phyloP scores from a whole-genome alignment of 2,329 filamentous ascomycete genomes.

The Reticulascus tulasneorum region DNA sequence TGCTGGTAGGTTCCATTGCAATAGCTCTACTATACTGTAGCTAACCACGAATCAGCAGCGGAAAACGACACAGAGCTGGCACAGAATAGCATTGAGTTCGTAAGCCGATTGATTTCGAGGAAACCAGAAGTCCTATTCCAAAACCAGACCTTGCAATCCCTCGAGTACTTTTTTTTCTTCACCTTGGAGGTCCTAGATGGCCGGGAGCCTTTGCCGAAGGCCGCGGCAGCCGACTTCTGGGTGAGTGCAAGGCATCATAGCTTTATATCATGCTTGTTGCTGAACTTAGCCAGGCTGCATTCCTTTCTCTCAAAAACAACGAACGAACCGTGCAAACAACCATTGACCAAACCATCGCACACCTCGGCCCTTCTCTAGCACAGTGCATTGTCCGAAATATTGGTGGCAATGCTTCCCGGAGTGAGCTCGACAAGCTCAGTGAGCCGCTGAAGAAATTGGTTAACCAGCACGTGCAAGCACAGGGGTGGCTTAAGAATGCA shows the following conservation, averaged over 20 bases:
- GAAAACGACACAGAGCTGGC: conserved; percentile 67
- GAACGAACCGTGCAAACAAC: conserved; percentile 37
- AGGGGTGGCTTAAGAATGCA: conserved; percentile 60
- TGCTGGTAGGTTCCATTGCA: conserved; percentile 39
- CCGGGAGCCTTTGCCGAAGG: conserved; percentile 71
- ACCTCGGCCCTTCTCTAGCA: conserved; percentile 59
- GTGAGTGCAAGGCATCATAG: conserved; percentile 41
- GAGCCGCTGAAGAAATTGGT: conserved; percentile 70
- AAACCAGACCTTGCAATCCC: conserved; percentile 49
- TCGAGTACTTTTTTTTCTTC: conserved; percentile 69
- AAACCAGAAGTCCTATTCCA: conserved; percentile 59
- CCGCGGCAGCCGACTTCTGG: conserved; percentile 72
- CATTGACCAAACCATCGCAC: conserved; percentile 47
- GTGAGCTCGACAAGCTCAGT: conserved; percentile 66
- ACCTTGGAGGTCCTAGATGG: conserved; percentile 66
- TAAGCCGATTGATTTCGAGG: conserved; percentile 59
- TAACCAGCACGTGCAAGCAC: conserved; percentile 49
- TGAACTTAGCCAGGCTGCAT: conserved; percentile 47
- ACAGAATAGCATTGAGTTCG: conserved; percentile 70
- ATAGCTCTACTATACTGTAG: too few relatives aligned
- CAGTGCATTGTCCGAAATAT: conserved; percentile 61
- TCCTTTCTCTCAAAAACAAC: conserved; percentile 44
- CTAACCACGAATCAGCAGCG: conserved; percentile 36
- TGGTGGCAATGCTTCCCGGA: conserved; percentile 64
- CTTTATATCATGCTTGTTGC: conserved; percentile 4